Evolutionary conservation across 2,329 filamentous ascomycete genomes (phyloP).

Genomic region (Diaporthe velutina): DNA sequence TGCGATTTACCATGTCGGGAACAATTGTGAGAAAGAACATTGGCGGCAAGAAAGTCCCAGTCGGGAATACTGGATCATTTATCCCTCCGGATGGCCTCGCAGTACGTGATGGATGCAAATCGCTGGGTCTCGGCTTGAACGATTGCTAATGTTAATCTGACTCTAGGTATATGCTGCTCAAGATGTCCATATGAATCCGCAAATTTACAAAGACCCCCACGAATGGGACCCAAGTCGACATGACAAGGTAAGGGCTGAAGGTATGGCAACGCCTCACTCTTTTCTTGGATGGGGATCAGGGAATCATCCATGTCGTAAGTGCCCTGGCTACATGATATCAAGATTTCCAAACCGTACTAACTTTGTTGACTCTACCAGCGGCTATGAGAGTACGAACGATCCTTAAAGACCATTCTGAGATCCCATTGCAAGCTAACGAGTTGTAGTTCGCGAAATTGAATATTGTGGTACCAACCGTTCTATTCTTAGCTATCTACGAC

Average conservation of each 20-base stretch:
- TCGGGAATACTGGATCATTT: background rate
- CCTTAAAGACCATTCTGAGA: background rate
- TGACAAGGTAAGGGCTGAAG: background rate
- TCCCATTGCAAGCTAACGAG: background rate
- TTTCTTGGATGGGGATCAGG: slow-evolving; percentile 22
- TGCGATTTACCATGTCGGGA: slow-evolving; percentile 7
- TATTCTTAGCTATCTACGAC: background rate
- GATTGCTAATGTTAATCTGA: background rate
- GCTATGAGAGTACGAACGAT: background rate
- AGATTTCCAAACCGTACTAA: background rate
- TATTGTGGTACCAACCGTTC: background rate
- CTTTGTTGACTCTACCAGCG: background rate
- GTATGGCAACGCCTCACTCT: background rate
- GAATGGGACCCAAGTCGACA: slow-evolving; percentile 10
- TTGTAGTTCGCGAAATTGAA: background rate
- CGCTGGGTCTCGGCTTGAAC: background rate
- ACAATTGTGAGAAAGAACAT: background rate
- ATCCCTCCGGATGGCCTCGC: slow-evolving; percentile 3
- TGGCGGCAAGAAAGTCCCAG: slow-evolving; percentile 11
- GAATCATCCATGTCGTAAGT: slow-evolving; percentile 17
- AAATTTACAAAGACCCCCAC: background rate
- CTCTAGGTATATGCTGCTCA: slow-evolving; percentile 7
- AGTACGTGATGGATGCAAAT: background rate
- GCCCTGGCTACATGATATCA: too few relatives aligned
- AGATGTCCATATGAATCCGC: slow-evolving; percentile 6